phyloP scores from a whole-genome alignment of 2,329 filamentous ascomycete genomes.

The Monosporascus sp. region DNA sequence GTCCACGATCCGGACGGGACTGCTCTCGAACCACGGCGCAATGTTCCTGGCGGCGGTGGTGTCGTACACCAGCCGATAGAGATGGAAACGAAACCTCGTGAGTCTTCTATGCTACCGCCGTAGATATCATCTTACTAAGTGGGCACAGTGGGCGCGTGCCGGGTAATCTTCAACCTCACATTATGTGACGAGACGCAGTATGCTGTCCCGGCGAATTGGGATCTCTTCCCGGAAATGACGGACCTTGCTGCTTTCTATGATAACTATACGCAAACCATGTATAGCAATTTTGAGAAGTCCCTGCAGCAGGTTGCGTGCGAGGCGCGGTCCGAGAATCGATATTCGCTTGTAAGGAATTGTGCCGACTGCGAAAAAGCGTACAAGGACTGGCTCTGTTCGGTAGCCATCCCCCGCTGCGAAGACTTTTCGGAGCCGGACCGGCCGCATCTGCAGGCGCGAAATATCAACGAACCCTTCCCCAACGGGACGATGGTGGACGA shows the following conservation, averaged over 20 bases:
- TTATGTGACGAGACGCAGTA: conserved; percentile 90
- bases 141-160: conserved; percentile 46
- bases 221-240: conserved; percentile 52
- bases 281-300: conserved; percentile 72
- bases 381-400: conserved; percentile 91
- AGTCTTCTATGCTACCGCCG: conserved; percentile 16
- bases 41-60: conserved; percentile 65
- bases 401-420: conserved; percentile 86
- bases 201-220: conserved; percentile 76
- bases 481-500: conserved; percentile 55
- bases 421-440: conserved; percentile 59
- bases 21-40: conserved; percentile 44
- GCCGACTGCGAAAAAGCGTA: conserved; percentile 73
- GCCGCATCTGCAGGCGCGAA: conserved; percentile 59
- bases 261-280: conserved; percentile 61
- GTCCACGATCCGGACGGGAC: conserved; percentile 48
- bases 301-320: conserved; percentile 84
- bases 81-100: conserved; percentile 77
- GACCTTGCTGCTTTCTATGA: conserved; percentile 73
- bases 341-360: conserved; percentile 76
- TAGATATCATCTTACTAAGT: no score
- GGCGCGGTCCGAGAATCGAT: conserved; percentile 64
- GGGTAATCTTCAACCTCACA: conserved; percentile 76
- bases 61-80: conserved; percentile 64
- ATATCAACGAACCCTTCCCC: conserved; percentile 63